Base-by-base conservation (phyloP, 2,329 filamentous ascomycete genomes). In the Penicillium digitatum region DNA sequence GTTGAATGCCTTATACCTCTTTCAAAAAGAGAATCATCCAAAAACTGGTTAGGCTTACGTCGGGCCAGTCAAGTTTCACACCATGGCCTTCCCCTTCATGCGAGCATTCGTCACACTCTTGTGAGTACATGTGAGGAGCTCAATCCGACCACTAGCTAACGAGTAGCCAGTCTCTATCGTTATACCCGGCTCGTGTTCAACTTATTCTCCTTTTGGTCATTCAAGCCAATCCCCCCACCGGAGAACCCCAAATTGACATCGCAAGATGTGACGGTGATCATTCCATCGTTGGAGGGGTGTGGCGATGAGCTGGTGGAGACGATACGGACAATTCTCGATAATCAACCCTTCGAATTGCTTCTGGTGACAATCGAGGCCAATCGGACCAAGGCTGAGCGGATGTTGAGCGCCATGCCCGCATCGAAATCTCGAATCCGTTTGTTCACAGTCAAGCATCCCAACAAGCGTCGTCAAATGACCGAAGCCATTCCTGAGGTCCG, bases 381-480 rank as follows among this genome's bases (percentile, higher is more conserved):
- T 73, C 79, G 87, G 59, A 81, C 84, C 57, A 86, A 82, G 50
- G 81, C 93, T 20, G 76, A 87, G 66, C 78, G 79, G 60, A 85
- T 94, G 72, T 70, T 82, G 60, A 69, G 68, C 48, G 70, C 74
- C 48, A 77, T 82, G 73, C 79, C 78, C 16, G 77, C 78, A 46
- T 85, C 83, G 20, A 81, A 83, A 58, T 84, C 85, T 24, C 85
- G 83, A 60, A 85, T 96, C 62, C 82, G 85, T 53, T 86, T 95
- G 40, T 80, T 93, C 62, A 87, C 83, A 60, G 89, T 91, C 29
- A 81, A 83, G 57, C 92, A 96, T 69, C 91, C 93, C 64, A 97
- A 97, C 78, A 97, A 97, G 79, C 88, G 93, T 52, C 85, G 93
- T 20, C 93, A 97, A 73, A 91, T 97, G 70, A 95, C 90, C 72